Evolutionary conservation across 1,284 basidiomycete species (phyloP).

Genomic region (Leccinum pachyderme): DNA sequence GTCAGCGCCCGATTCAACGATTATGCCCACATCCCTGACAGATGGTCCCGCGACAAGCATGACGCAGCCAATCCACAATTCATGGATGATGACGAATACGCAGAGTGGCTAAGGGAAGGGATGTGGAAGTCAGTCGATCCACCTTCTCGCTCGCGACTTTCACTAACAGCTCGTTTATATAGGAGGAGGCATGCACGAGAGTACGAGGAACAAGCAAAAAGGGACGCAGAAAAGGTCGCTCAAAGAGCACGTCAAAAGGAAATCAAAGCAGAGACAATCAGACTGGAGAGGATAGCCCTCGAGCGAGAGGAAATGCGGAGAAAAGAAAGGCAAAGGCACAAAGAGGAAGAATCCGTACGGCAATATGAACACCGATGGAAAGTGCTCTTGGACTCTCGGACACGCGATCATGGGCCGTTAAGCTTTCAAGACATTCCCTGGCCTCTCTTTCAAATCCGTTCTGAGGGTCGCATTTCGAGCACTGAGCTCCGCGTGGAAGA

Average conservation of each 20-base stretch:
- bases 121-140: slow-evolving; percentile 66
- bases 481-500: slow-evolving; percentile 41
- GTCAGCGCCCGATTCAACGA: slow-evolving; percentile 63
- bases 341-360: slow-evolving; percentile 44
- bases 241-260: slow-evolving; percentile 55
- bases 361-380: slow-evolving; percentile 63
- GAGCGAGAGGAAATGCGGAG: slow-evolving; percentile 47
- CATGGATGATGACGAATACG: slow-evolving; percentile 85
- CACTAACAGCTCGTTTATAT: slow-evolving; percentile 2
- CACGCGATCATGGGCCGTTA: slow-evolving; percentile 28
- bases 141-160: not conserved
- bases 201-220: slow-evolving; percentile 58
- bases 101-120: slow-evolving; percentile 73
- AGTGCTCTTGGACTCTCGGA: slow-evolving; percentile 40
- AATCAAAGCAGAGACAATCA: slow-evolving; percentile 49
- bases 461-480: slow-evolving; percentile 6
- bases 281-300: slow-evolving; percentile 50
- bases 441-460: slow-evolving; percentile 52
- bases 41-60: slow-evolving; percentile 51
- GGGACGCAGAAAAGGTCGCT: slow-evolving; percentile 49
- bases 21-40: slow-evolving; percentile 62
- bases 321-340: slow-evolving; percentile 43
- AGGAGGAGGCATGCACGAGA: slow-evolving; percentile 68
- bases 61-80: slow-evolving; percentile 46
- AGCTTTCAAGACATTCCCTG: slow-evolving; percentile 74